Evolutionary conservation across 345 rosid species (phyloP).

Genomic region (Brassica incana): DNA sequence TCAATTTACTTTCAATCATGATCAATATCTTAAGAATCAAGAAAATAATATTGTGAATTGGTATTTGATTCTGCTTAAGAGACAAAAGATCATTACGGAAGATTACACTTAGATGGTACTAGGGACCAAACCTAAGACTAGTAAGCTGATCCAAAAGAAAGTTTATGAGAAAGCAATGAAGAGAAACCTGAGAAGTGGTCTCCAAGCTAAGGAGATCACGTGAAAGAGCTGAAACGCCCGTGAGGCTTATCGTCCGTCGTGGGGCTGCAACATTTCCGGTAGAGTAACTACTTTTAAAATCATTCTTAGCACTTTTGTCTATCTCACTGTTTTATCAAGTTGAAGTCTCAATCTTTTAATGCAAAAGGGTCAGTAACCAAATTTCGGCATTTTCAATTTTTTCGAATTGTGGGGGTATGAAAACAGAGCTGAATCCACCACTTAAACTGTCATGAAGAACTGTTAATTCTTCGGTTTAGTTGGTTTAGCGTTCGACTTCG

Average conservation of each 20-base stretch:
- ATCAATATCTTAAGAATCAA: neutral
- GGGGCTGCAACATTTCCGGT: slow-evolving; percentile 42
- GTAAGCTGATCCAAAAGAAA: neutral
- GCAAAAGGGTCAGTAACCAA: neutral
- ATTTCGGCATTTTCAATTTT: neutral
- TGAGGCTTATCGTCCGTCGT: slow-evolving; percentile 30
- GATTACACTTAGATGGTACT: neutral
- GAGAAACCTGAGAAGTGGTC: slow-evolving; percentile 67
- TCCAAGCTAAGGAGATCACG: slow-evolving; percentile 74
- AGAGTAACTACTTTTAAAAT: slow-evolving; percentile 32
- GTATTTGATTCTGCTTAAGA: slow-evolving; percentile 12
- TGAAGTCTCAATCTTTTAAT: neutral
- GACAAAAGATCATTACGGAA: neutral
- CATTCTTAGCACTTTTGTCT: neutral
- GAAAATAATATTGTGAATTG: neutral
- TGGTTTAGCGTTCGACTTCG: neutral
- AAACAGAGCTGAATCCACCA: neutral
- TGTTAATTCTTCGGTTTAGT: neutral
- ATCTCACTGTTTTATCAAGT: neutral
- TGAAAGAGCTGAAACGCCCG: slow-evolving; percentile 80
- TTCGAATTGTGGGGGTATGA: neutral
- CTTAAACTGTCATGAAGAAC: neutral
- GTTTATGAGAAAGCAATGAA: neutral
- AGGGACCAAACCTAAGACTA: neutral
- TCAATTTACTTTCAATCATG: neutral